Percentiles rank a stretch among this genome's conserved stretches.
phyloP scores from a whole-genome alignment of 495 filamentous ascomycete genomes.

The Annulohypoxylon nitens region DNA sequence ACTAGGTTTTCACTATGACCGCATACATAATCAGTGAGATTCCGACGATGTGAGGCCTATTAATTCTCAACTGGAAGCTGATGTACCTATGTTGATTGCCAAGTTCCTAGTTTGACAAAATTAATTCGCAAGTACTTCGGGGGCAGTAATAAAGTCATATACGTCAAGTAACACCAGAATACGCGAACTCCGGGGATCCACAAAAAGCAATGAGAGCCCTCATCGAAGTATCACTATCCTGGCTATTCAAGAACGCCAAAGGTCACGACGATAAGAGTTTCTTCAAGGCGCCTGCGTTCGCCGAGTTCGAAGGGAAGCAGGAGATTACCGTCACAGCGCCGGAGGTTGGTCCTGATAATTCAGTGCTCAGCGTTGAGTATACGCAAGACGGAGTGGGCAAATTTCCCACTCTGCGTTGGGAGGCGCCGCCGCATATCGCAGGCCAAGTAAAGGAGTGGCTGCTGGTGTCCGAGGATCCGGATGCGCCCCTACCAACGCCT shows the following conservation, averaged over 20 bases:
- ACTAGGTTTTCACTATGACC: not conserved
- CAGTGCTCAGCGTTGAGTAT: constrained; percentile 57
- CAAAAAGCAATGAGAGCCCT: constrained; percentile 35
- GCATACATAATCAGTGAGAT: constrained; percentile 10
- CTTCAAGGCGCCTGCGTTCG: constrained; percentile 60
- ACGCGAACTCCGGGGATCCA: not conserved
- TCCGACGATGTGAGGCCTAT: not conserved
- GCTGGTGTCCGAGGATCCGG: constrained; percentile 64
- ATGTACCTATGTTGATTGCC: no score
- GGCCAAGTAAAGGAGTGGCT: constrained; percentile 61
- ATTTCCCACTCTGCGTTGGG: constrained; percentile 62
- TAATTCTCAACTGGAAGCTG: not conserved
- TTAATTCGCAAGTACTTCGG: not conserved
- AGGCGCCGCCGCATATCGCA: constrained; percentile 45
- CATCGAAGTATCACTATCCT: constrained; percentile 57
- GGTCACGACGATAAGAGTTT: constrained; percentile 64
- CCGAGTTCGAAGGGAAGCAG: constrained; percentile 51
- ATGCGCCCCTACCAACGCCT: constrained; percentile 62
- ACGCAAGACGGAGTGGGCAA: constrained; percentile 57
- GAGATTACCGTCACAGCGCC: constrained; percentile 61
- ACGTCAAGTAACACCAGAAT: not conserved
- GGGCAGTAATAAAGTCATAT: not conserved
- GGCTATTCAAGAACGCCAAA: constrained; percentile 53
- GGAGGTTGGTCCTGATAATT: constrained; percentile 59
- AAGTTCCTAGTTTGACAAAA: no score